Conservation (phyloP, 805 yeast genomes). For the Metschnikowia sp. region DNA sequence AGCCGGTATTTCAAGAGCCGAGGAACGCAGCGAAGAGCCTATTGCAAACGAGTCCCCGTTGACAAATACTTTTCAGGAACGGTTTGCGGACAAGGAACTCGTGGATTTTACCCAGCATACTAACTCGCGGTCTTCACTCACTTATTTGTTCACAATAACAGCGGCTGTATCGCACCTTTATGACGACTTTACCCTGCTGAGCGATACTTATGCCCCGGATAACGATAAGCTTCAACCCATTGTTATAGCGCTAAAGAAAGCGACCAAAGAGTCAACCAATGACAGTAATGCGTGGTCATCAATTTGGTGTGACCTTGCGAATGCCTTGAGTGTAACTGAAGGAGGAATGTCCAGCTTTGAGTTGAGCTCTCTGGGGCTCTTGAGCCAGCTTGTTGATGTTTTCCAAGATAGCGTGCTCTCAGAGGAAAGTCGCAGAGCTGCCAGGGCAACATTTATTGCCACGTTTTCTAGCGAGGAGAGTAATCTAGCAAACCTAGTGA, state of each 20-base stretch:
- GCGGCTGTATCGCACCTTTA: not conserved
- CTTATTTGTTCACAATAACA: not conserved
- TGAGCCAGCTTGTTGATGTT: conserved; percentile 27
- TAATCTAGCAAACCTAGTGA: conserved; percentile 2
- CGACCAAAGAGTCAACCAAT: not conserved
- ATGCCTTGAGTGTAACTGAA: conserved; percentile 10
- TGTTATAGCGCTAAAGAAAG: not conserved
- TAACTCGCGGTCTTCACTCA: not conserved
- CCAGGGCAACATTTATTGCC: conserved; percentile 41
- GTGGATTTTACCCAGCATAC: conserved; percentile 9
- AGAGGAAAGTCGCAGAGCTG: not conserved
- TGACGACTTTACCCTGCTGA: conserved; percentile 3
- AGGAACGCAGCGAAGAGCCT: not conserved
- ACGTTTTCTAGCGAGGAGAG: conserved; percentile 31
- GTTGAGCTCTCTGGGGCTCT: conserved; percentile 63
- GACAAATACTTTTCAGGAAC: conserved; percentile 14
- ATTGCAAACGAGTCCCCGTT: not conserved
- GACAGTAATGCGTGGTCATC: conserved; percentile 37
- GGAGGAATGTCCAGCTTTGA: conserved; percentile 66
- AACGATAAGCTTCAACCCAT: conserved; percentile 1
- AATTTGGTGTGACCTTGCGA: conserved; percentile 24
- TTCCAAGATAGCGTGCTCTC: not conserved
- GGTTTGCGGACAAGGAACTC: conserved; percentile 31
- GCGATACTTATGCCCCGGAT: not conserved
- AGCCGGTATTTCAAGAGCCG: not conserved